Evolutionary conservation across 495 filamentous ascomycete species (phyloP).

Genomic region (Annulohypoxylon stygium): DNA sequence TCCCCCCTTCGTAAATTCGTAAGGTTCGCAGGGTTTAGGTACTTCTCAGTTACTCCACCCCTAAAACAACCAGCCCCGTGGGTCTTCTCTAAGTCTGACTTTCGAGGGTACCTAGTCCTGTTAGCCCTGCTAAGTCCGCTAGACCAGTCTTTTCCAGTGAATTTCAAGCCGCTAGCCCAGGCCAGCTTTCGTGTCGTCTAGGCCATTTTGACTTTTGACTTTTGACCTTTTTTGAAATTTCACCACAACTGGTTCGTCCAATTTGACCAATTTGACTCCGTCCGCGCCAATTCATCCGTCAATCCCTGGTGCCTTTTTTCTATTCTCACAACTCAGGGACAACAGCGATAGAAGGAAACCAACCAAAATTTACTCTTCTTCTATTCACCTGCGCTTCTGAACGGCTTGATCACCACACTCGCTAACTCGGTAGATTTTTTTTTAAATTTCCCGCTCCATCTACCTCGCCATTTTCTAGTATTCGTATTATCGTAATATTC

Average conservation of each 20-base stretch:
- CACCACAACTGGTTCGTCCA: slow-evolving; percentile 43
- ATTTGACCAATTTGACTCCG: slow-evolving; percentile 39
- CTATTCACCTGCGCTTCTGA: slow-evolving; percentile 22
- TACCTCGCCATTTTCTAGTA: slow-evolving; percentile 20
- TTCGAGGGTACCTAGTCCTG: slow-evolving; percentile 11
- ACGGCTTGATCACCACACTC: slow-evolving; percentile 27
- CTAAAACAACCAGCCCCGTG: slow-evolving; percentile 31
- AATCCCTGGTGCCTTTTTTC: slow-evolving; percentile 34
- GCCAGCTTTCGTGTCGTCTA: slow-evolving; percentile 43
- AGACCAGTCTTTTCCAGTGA: neutral
- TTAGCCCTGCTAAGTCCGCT: neutral
- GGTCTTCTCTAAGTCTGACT: slow-evolving; percentile 10
- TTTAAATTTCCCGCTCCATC: neutral
- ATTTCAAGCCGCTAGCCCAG: slow-evolving; percentile 29
- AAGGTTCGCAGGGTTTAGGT: slow-evolving; percentile 7
- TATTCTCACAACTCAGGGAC: slow-evolving; percentile 30
- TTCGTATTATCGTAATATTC: slow-evolving; percentile 16
- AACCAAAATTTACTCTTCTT: slow-evolving; percentile 1
- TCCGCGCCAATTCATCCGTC: slow-evolving; percentile 43
- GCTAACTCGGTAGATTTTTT: slow-evolving; percentile 36
- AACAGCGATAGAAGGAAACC: slow-evolving; percentile 32
- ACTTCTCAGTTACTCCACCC: slow-evolving; percentile 27
- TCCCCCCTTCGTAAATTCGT: slow-evolving; percentile 14
- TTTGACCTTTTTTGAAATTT: slow-evolving; percentile 42
- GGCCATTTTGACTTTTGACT: slow-evolving; percentile 40